Evolutionary conservation across 495 filamentous ascomycete genomes (phyloP).

Genomic region (Jackrogersella multiformis): DNA sequence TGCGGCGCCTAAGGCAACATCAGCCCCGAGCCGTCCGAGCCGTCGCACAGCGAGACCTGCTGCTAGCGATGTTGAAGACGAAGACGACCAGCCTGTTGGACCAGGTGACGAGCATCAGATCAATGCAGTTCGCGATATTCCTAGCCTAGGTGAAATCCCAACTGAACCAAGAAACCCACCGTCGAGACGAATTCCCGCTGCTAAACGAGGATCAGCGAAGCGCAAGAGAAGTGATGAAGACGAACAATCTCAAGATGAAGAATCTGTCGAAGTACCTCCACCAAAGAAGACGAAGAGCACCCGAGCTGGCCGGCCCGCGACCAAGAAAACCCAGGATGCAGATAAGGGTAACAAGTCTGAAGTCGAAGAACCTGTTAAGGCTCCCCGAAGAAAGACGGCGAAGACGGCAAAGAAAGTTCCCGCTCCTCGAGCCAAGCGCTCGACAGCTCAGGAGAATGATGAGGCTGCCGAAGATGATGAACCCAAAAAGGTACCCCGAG

Average conservation of each 20-base stretch:
- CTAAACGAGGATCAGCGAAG: constrained; percentile 9
- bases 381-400: not conserved
- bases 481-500: not conserved
- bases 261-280: constrained; percentile 5
- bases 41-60: not conserved
- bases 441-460: not conserved
- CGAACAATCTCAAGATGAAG: not conserved
- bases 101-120: too few species aligned
- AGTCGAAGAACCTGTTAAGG: not conserved
- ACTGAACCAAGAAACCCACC: not conserved
- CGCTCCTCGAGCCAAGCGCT: not conserved
- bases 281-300: constrained; percentile 33
- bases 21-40: constrained; percentile 7
- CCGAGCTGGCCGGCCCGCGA: too few species aligned
- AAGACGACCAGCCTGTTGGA: not conserved
- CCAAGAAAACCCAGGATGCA: not conserved
- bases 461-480: not conserved
- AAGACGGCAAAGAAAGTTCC: constrained; percentile 9
- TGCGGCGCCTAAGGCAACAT: not conserved
- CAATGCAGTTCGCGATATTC: too few species aligned
- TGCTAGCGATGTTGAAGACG: not conserved
- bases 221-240: constrained; percentile 40
- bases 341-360: not conserved
- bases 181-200: not conserved
- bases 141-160: not conserved